A percentile compares a stretch with the other conserved stretches of the same genome.
Conservation (phyloP, 805 yeast species). For the Barnettozyma salicaria region DNA sequence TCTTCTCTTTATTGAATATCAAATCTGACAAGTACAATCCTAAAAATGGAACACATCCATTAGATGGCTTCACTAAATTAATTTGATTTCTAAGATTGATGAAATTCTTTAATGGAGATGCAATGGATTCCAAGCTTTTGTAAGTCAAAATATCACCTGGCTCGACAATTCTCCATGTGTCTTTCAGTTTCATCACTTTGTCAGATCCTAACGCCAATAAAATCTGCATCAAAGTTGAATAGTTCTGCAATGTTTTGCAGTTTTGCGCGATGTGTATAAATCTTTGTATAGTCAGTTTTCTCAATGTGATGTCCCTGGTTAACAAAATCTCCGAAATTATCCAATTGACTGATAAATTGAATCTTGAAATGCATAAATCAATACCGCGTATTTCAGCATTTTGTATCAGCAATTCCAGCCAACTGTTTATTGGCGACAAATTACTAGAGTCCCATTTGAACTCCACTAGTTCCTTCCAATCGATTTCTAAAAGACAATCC, state of each 20-base stretch:
- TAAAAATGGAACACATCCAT: slow-evolving; percentile 86
- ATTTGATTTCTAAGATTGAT: slow-evolving; percentile 57
- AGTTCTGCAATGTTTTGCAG: slow-evolving; percentile 70
- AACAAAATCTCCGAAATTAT: slow-evolving; percentile 79
- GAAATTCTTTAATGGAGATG: slow-evolving; percentile 74
- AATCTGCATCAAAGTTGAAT: slow-evolving; percentile 82
- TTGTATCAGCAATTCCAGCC: slow-evolving; percentile 71
- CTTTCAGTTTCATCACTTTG: slow-evolving; percentile 49
- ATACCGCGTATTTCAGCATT: slow-evolving; percentile 60
- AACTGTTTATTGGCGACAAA: slow-evolving; percentile 64
- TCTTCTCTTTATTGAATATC: slow-evolving; percentile 51
- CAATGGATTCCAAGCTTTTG: slow-evolving; percentile 60
- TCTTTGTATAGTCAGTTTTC: slow-evolving; percentile 69
- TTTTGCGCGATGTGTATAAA: slow-evolving; percentile 82
- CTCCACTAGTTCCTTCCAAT: slow-evolving; percentile 86
- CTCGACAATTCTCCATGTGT: slow-evolving; percentile 70
- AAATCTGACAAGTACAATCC: slow-evolving; percentile 83
- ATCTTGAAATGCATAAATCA: slow-evolving; percentile 75
- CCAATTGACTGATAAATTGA: slow-evolving; percentile 89
- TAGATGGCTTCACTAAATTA: slow-evolving; percentile 50
- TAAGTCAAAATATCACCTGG: slow-evolving; percentile 67
- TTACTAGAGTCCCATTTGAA: slow-evolving; percentile 60
- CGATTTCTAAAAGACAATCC: slow-evolving; percentile 77
- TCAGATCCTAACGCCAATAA: slow-evolving; percentile 72
- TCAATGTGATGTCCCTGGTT: slow-evolving; percentile 52